A percentile compares a stretch with the other conserved stretches of the same genome.
phyloP scores from a whole-genome alignment of 768 basidiomycete species.

The Agrocybe praecox region DNA sequence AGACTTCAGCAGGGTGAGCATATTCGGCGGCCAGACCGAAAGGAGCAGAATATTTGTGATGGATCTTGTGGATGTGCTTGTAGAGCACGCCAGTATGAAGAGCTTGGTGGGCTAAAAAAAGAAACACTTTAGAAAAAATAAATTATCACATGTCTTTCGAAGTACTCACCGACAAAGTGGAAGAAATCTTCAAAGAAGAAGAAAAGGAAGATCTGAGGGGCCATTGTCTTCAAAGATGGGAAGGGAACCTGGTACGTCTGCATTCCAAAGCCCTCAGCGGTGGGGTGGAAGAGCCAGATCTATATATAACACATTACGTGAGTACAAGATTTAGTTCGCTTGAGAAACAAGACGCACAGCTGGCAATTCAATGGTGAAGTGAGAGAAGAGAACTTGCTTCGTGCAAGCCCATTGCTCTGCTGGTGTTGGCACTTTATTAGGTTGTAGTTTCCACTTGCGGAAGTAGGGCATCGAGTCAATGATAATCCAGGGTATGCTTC shows the following conservation, averaged over 20 bases:
- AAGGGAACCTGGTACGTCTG: constrained; percentile 92
- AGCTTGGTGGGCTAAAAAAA: constrained; percentile 73
- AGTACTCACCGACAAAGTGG: constrained; percentile 76
- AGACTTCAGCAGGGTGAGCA: constrained; percentile 95
- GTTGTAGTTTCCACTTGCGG: constrained; percentile 91
- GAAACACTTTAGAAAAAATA: constrained; percentile 1
- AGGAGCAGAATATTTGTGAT: constrained; percentile 96
- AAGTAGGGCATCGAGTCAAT: constrained; percentile 96
- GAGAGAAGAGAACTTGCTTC: constrained; percentile 89
- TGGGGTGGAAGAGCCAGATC: constrained; percentile 92
- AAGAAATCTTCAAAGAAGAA: constrained; percentile 96
- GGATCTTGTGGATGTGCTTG: constrained; percentile 94
- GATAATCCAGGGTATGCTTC: constrained; percentile 93
- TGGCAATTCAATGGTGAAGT: constrained; percentile 94
- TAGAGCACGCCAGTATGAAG: constrained; percentile 85
- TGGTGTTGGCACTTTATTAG: constrained; percentile 76
- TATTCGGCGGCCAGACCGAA: constrained; percentile 98
- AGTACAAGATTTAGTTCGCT: background rate
- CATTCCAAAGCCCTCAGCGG: constrained; percentile 89
- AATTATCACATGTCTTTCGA: constrained; percentile 1
- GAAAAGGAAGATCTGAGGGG: constrained; percentile 81
- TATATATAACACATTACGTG: constrained; percentile 26
- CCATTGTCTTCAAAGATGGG: constrained; percentile 69
- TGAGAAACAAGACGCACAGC: constrained; percentile 53
- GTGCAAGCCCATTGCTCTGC: constrained; percentile 95